Base-by-base conservation (phyloP, 2,329 filamentous ascomycete genomes). In the Diaporthe sp. region DNA sequence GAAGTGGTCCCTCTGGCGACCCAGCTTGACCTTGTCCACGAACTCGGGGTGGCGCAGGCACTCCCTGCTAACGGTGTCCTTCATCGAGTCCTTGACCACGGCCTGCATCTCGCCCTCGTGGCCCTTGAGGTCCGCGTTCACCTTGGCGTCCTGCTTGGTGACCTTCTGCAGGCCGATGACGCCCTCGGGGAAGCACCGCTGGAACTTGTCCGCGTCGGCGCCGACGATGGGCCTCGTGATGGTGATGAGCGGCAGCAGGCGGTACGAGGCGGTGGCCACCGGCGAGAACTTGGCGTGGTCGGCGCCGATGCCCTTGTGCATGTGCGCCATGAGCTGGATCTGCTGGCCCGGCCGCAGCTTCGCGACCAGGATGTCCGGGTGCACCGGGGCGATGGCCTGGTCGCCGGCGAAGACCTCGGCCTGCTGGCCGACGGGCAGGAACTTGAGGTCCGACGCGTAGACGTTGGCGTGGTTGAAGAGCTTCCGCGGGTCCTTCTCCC, bases 271-370 rank as follows among this genome's bases (percentile, higher is more conserved):
- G 1, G 97, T 98, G 4, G 96, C 96, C 49, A 98, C 97, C 62
- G 97, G 97, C 0, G 95, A 98, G 87, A 97, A 99, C 85, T 99
- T 99, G 80, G 97, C 94, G 84, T 99, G 97, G 85, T 99, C 97
- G 78, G 93, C 92, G 65, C 97, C 97, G 79, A 97, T 92, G 76
- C 97, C 97, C 87, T 98, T 98, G 86, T 98, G 92, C 86, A 96
- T 97, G 87, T 98, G 96, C 90, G 98, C 94, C 79, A 94, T 92
- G 77, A 98, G 88, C 81, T 94, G 90, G 81, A 99, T 94, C 80
- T 92, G 91, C 88, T 99, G 97, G 6, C 94, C 94, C 0, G 97
- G 97, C 39, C 97, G 92, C 84, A 99, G 87, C 88, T 99, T 99
- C 76, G 95, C 95, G 82, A 99, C 92, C 74, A 99, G 87, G 77